A percentile compares a stretch with the other conserved stretches of the same genome.
phyloP scores from a whole-genome alignment of 192 early-diverging fungal species.

The Rhizoclosmatium sp. region DNA sequence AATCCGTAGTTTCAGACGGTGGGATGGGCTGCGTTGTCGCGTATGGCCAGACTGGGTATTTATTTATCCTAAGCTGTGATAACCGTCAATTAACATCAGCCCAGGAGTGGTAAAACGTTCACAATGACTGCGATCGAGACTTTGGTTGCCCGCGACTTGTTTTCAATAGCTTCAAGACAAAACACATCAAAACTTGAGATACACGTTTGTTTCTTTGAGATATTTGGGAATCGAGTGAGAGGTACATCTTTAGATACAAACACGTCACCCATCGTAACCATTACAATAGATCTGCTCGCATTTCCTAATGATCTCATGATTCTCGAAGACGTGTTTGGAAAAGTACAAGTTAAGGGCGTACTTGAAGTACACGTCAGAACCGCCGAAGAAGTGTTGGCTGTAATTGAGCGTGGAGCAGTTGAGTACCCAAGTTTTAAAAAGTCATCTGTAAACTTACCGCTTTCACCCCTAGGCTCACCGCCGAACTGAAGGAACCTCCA shows the following conservation, averaged over 20 bases:
- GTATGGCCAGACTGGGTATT: constrained; percentile 65
- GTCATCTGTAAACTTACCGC: no score
- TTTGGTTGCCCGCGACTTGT: constrained; percentile 47
- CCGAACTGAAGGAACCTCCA: constrained; percentile 44
- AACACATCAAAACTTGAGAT: constrained; percentile 29
- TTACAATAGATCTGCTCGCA: constrained; percentile 39
- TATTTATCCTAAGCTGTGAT: constrained; percentile 58
- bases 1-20: no score
- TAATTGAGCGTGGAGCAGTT: constrained; percentile 30
- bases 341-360: constrained; percentile 35
- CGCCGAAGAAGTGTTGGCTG: constrained; percentile 21
- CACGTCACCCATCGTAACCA: not conserved
- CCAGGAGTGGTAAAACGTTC: constrained; percentile 4
- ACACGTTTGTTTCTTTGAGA: constrained; percentile 50
- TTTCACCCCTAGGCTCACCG: constrained; percentile 12
- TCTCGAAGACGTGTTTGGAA: constrained; percentile 53
- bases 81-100: no score
- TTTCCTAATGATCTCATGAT: constrained; percentile 43
- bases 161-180: constrained; percentile 37
- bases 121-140: constrained; percentile 42
- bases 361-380: constrained; percentile 25
- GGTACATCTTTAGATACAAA: not conserved
- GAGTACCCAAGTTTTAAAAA: no score
- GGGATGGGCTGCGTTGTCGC: constrained; percentile 49
- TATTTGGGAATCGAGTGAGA: constrained; percentile 46